Evolutionary conservation across 2,329 filamentous ascomycete species (phyloP), one percentile per base, ranked within the genome.

Genomic region (Aureobasidium sp.): DNA sequence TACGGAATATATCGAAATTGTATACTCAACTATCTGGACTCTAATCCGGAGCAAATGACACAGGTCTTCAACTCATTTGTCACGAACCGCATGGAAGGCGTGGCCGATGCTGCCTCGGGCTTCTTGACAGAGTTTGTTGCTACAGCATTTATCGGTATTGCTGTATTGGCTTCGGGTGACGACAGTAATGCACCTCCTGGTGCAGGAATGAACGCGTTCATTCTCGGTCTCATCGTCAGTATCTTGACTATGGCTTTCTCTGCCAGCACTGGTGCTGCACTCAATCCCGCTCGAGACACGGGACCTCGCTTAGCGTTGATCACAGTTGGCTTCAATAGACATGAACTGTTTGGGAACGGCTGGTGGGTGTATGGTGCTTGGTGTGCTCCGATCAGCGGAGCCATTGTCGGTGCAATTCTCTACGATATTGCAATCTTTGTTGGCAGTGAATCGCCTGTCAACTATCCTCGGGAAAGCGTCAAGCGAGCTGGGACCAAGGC

Each of bases 361-460:
- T 85, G 81, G 68, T 84, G 81, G 78, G 80, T 85, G 65, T 85
- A 82, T 68, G 83, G 82, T 3, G 80, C 82, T 53, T 66, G 81
- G 74, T 15, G 74, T 76, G 83, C 77, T 0, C 74, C 81, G 0
- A 65, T 83, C 0, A 67, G 69, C 4, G 84, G 83, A 0, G 78
- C 78, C 0, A 75, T 84, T 18, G 70, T 80, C 8, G 84, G 84
- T 0, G 82, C 71, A 0, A 79, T 82, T 48, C 65, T 85, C 48
- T 86, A 86, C 69, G 84, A 85, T 71, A 75, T 79, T 40, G 77
- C 81, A 27, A 84, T 86, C 63, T 86, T 86, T 69, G 82, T 81
- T 1, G 73, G 73, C 8, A 83, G 83, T 1, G 84, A 86, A 70
- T 81, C 78, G 50, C 84, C 84, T 0, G 79, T 86, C 23, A 86